phyloP scores from a whole-genome alignment of 2,329 filamentous ascomycete genomes.

The Coleophoma eucalyptorum region DNA sequence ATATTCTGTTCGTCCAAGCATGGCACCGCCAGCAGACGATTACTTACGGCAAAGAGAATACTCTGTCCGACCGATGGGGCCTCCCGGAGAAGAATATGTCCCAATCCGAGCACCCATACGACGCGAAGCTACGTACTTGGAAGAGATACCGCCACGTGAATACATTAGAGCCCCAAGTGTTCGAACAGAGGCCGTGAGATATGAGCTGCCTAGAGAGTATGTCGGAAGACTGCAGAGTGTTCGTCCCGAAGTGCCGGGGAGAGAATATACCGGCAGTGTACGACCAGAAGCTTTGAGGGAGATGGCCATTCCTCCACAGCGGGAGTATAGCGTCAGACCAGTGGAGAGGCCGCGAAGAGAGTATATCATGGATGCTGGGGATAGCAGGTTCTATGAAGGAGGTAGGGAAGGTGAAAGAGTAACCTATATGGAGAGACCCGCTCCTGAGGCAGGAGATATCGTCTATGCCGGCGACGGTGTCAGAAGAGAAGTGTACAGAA shows the following conservation, averaged over 20 bases:
- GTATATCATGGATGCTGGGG: slow-evolving; percentile 12
- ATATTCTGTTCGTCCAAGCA: slow-evolving; percentile 16
- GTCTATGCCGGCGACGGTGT: slow-evolving; percentile 25
- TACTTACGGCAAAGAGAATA: background rate
- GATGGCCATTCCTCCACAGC: slow-evolving; percentile 18
- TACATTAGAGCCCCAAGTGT: slow-evolving; percentile 49
- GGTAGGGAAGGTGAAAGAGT: slow-evolving; percentile 16
- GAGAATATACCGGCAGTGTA: slow-evolving; percentile 34
- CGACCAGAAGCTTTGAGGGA: slow-evolving; percentile 25
- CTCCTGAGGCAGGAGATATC: slow-evolving; percentile 22
- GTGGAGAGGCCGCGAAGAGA: slow-evolving; percentile 20
- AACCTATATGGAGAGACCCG: slow-evolving; percentile 22
- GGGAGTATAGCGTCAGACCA: slow-evolving; percentile 26
- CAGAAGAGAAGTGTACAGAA: slow-evolving; percentile 24
- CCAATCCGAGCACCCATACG: slow-evolving; percentile 35
- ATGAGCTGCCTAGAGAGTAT: slow-evolving; percentile 38
- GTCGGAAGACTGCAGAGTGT: slow-evolving; percentile 37
- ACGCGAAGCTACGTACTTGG: slow-evolving; percentile 29
- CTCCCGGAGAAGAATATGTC: slow-evolving; percentile 36
- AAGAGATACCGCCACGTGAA: slow-evolving; percentile 43
- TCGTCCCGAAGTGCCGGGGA: slow-evolving; percentile 34
- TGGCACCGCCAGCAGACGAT: background rate
- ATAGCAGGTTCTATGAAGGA: slow-evolving; percentile 22
- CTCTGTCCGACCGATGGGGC: slow-evolving; percentile 23
- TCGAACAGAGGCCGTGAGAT: slow-evolving; percentile 44